Base-by-base conservation (phyloP, 2,329 filamentous ascomycete genomes). In the Camillea tinctor region DNA sequence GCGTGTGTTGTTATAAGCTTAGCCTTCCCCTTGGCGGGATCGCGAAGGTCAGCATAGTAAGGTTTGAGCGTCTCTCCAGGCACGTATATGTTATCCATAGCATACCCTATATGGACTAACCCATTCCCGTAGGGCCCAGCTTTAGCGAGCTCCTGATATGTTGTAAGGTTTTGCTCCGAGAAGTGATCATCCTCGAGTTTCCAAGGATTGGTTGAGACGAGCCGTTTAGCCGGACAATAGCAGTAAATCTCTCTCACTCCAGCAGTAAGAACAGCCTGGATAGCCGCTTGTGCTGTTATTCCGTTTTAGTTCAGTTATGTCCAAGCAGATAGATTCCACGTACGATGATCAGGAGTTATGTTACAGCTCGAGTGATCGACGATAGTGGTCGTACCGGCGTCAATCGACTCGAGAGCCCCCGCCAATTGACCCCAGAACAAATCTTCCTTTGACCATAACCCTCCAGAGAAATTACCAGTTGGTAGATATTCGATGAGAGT, bases 351-450 rank as follows among this genome's bases (percentile, higher is more conserved):
- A 17, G 71, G 64, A 3, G 68, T 66, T 19, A 70, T 66, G 59
- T 71, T 75, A 26, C 73, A 66, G 58, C 76, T 74, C 0, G 74
- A 70, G 57, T 78, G 74, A 44, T 76, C 76, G 9, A 79, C 68
- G n/a, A 75, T 65, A 0, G 76, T 78, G 0, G 79, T 81, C 6
- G 75, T 78, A 0, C 79, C 79, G 0, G 71, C 75, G 49, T 80
- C 75, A 6, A 80, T 64, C 11, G 70, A 67, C 62, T 80, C 78
- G 15, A 79, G 66, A 17, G 70, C 70, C 1, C 77, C 79, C 9
- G 71, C 74, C 4, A 79, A 66, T 60, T 77, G 68, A n/a, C 78
- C 78, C 74, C 79, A 79, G 67, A 80, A 82, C 2, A 80, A 67
- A 58, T 84, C 81, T 1, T 77, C 70, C 1, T 76, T 66, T 3